Evolutionary conservation across 257 asterid species (phyloP), one percentile per base, ranked within the genome.

Genomic region (Ehretia macrophylla): DNA sequence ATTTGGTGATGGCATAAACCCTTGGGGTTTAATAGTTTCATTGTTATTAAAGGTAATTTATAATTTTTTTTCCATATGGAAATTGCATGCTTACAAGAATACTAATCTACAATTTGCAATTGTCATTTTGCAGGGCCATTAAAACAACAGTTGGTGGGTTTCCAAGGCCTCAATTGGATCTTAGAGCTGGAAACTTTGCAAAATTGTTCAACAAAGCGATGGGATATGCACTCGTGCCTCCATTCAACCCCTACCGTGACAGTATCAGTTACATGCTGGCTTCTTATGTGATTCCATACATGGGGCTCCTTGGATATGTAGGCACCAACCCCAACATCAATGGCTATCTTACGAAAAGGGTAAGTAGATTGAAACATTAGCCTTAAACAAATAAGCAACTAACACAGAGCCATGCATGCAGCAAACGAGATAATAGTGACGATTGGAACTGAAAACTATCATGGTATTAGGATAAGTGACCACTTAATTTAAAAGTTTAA

Each of bases 301-400:
- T 77, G 14, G 86, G 89, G 55, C 19, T 80, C 0, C n/a, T 70
- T 0, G 79, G 76, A 23, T 83, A 75, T 22, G 90, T 83, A 5
- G 89, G 82, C 23, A 52, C 83, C 19, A 82, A 79, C 56, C 89
- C 83, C 14, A 32, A 19, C 51, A 45, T 82, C 71, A 13, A 23
- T 4, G 82, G 89, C 20, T 59, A 17, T 11, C 8, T 5, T 8
- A 16, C 68, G 17, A 79, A 77, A 64, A 23, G 65, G 32, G 85
- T 74, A 64, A 42, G 73, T 59, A 4, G 4, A 52, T 12, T 10
- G 17, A 10, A 38, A 13, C 11, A 23, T 49, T 11, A 47, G 16
- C 22, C 18, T 20, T 20, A 9, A 42, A 1, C 12, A 14, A 42
- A 42, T 10, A 3, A 9, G 3, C 3, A 42, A 9, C 16, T 1